phyloP scores from a whole-genome alignment of 2,329 filamentous ascomycete genomes.

The Cryphonectria nitschkei region DNA sequence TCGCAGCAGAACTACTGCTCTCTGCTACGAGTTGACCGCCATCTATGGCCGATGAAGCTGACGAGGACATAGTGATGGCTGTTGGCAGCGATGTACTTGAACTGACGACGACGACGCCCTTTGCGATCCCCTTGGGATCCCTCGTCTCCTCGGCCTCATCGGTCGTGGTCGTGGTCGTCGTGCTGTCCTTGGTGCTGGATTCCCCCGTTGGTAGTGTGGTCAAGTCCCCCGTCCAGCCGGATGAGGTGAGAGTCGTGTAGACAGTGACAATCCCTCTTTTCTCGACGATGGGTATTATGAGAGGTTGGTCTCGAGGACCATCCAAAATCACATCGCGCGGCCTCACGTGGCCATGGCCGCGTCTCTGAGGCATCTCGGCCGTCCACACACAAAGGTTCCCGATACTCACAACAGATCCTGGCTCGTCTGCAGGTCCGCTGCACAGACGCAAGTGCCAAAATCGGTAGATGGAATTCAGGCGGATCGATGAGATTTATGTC shows the following conservation, averaged over 20 bases:
- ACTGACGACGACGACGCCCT: constrained; percentile 1
- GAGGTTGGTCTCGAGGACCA: not conserved
- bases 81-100: constrained; percentile 10
- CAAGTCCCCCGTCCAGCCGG: constrained; percentile 24
- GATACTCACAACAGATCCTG: not conserved
- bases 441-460: not conserved
- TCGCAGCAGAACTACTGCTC: not conserved
- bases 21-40: constrained; percentile 13
- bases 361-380: constrained; percentile 23
- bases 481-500: constrained; percentile 13
- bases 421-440: not conserved
- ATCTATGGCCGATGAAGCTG: not conserved
- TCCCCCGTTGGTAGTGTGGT: constrained; percentile 30
- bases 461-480: not conserved
- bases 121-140: not conserved
- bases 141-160: constrained; percentile 1
- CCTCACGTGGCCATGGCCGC: constrained; percentile 22
- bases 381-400: not conserved
- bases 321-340: not conserved
- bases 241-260: constrained; percentile 37
- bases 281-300: constrained; percentile 1
- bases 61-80: constrained; percentile 10
- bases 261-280: constrained; percentile 33
- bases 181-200: constrained; percentile 30
- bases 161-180: constrained; percentile 22